Evolutionary conservation across 345 rosid genomes (phyloP), one percentile per base, ranked within the genome.

Genomic region (Dipteronia dyeriana): DNA sequence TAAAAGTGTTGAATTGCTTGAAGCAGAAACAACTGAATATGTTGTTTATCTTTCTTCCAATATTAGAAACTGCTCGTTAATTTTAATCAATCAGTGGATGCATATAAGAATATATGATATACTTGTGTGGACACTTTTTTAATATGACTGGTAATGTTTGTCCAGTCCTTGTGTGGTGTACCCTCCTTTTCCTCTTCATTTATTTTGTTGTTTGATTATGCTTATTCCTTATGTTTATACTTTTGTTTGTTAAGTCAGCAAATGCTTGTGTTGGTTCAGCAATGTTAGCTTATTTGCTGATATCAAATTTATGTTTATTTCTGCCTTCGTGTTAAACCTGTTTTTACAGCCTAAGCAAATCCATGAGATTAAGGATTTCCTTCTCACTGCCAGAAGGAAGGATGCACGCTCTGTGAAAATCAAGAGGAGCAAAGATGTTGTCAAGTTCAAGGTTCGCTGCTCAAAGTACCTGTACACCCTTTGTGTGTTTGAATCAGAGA

Each of bases 281-380:
- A 14, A 5, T 14, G 12, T 59, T 20, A 16, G 41, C 20, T 11
- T 13, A 1, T 57, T 2, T 39, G 62, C 45, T 53, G 51, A 8
- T 26, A 2, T 29, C 38, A 34, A 5, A 9, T 17, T 11, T 61
- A 29, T 61, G 56, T 34, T 10, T 61, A 22, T 29, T 64, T 19
- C 62, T 53, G 53, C 17, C 14, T 41, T 9, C 13, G 26, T 41
- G 23, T 31, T 63, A 8, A 26, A 65, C 17, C n/a, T 16, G 20
- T 7, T 45, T 26, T 2, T 2, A 73, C 83, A 91, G 99, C 99
- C 99, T 29, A 91, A 93, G 89, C 96, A 93, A 85, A 93, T 93
- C 71, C 97, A 90, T 4, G 99, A 95, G 91, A 92, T 93, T 75
- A 93, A 92, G 86, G 99, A 93, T 83, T 95, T 95, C 86, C 99